phyloP scores from a whole-genome alignment of 164 flowering plant species.

The Berberis thunbergii region DNA sequence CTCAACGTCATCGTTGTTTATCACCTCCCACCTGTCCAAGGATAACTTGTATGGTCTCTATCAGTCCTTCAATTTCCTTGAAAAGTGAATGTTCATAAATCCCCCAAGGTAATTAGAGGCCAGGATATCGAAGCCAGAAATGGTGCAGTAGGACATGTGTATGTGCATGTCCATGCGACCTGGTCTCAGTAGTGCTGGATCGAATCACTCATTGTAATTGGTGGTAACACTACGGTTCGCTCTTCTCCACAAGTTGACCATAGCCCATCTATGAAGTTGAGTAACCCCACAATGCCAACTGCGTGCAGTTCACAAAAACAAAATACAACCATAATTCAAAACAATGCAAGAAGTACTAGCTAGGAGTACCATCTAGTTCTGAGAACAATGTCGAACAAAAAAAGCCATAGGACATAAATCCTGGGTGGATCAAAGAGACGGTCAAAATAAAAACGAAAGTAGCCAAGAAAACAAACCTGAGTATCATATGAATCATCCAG shows the following conservation, averaged over 20 bases:
- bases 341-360: not conserved
- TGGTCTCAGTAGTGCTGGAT: not conserved
- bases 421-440: not conserved
- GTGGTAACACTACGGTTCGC: slow-evolving; percentile 1
- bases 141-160: slow-evolving; percentile 1
- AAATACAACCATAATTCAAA: not conserved
- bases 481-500: not conserved
- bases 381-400: not conserved
- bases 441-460: not conserved
- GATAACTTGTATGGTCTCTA: not conserved
- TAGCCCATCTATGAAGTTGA: slow-evolving; percentile 4
- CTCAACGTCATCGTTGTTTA: not conserved
- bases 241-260: slow-evolving; percentile 4
- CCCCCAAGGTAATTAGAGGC: not conserved
- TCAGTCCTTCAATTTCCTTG: not conserved
- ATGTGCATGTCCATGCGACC: slow-evolving; percentile 1
- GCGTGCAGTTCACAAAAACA: not conserved
- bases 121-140: not conserved
- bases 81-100: not conserved
- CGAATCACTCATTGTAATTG: not conserved
- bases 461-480: not conserved
- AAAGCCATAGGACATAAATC: not conserved
- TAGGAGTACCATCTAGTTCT: too few relatives aligned
- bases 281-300: not conserved
- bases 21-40: slow-evolving; percentile 1